A percentile compares a stretch with the other conserved stretches of the same genome.
phyloP scores from a whole-genome alignment of 108 stramenopile species.

The Seminavis robusta region DNA sequence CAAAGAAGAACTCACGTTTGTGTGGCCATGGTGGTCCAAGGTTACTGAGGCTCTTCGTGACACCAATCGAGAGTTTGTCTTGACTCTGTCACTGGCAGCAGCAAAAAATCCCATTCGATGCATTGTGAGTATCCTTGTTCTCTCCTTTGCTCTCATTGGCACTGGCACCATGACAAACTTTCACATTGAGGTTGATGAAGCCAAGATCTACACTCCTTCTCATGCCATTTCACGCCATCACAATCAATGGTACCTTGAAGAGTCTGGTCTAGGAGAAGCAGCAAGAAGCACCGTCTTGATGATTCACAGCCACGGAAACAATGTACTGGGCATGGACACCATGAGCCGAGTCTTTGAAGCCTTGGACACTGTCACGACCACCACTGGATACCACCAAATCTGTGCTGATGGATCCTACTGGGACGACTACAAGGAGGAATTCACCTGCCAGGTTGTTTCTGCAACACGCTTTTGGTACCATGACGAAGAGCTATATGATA shows the following conservation, averaged over 20 bases:
- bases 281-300: background rate
- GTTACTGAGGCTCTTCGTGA: no score
- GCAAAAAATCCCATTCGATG: no score
- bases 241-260: background rate
- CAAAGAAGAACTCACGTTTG: no score
- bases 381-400: constrained; percentile 3
- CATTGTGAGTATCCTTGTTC: no score
- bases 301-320: constrained; percentile 6
- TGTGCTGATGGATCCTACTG: constrained; percentile 1
- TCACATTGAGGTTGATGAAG: constrained; percentile 1
- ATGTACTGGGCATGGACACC: constrained; percentile 3
- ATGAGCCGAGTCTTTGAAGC: constrained; percentile 4
- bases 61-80: no score
- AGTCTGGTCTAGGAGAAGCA: background rate
- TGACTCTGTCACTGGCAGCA: no score
- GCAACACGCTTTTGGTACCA: constrained; percentile 6
- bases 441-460: constrained; percentile 2
- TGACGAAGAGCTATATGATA: background rate
- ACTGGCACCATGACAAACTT: no score
- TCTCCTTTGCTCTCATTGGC: no score
- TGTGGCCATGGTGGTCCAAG: no score
- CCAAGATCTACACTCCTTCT: constrained; percentile 4
- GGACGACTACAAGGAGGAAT: no score
- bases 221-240: background rate
- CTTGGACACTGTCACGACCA: background rate